These are phyloP conservation scores for Xerophyta viscosa DNA, from an alignment of 106 monocot genomes.

Conservation along the genomic window DNA sequence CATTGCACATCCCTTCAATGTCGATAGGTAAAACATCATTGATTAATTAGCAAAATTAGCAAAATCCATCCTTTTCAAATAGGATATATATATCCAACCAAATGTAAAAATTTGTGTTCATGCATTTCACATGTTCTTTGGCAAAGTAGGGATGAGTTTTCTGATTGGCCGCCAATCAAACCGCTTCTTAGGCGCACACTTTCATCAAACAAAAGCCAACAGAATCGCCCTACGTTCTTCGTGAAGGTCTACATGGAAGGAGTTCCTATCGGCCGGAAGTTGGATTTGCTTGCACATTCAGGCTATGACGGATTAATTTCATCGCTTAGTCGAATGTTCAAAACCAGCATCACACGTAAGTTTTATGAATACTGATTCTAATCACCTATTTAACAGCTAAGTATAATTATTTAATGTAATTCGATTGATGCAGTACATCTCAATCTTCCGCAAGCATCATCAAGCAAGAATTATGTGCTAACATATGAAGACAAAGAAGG, in stretches of 20 bases:
- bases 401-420: neutral
- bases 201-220: slow-evolving; percentile 5
- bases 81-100: too few relatives aligned
- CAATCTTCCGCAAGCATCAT: slow-evolving; percentile 17
- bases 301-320: slow-evolving; percentile 16
- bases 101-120: too few relatives aligned
- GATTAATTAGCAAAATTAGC: too few relatives aligned
- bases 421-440: slow-evolving; percentile 9
- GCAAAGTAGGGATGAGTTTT: slow-evolving; percentile 20
- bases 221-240: slow-evolving; percentile 17
- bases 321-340: slow-evolving; percentile 30
- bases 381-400: too few relatives aligned
- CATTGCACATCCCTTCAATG: too few relatives aligned
- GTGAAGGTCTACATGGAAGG: slow-evolving; percentile 74
- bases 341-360: slow-evolving; percentile 20
- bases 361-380: too few relatives aligned
- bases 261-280: slow-evolving; percentile 44
- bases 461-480: slow-evolving; percentile 31
- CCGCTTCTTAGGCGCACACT: slow-evolving; percentile 37
- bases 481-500: slow-evolving; percentile 67
- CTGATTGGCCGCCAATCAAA: slow-evolving; percentile 64
- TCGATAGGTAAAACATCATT: too few relatives aligned
- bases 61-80: too few relatives aligned
- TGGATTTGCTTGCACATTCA: slow-evolving; percentile 23
- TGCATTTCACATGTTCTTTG: too few relatives aligned